A percentile compares a stretch with the other conserved stretches of the same genome.
These are phyloP conservation scores for Cicer arietinum DNA, from an alignment of 306 rosid genomes.

Conservation along the genomic window DNA sequence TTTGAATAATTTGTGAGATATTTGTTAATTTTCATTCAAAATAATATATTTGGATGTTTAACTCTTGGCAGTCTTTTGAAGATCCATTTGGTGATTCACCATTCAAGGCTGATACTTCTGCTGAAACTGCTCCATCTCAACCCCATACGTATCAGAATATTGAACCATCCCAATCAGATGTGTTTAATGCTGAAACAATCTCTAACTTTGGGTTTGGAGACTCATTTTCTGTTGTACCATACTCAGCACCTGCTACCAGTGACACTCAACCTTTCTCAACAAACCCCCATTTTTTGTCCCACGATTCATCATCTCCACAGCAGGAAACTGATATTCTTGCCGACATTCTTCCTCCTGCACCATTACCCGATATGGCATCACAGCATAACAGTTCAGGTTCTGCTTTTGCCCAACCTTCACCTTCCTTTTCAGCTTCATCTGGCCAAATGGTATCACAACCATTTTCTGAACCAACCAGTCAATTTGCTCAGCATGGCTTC, in stretches of 20 bases:
- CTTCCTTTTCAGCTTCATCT: constrained; percentile 49
- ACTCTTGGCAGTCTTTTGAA: constrained; percentile 66
- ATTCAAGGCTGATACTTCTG: constrained; percentile 76
- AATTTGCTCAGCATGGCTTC: constrained; percentile 39
- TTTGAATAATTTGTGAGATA: constrained; percentile 26
- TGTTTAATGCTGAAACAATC: constrained; percentile 49
- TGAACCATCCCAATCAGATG: constrained; percentile 55
- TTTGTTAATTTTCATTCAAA: constrained; percentile 24
- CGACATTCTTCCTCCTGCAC: constrained; percentile 84
- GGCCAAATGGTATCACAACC: constrained; percentile 45
- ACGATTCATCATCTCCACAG: constrained; percentile 53
- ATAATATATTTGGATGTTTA: constrained; percentile 36
- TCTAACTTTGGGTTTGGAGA: constrained; percentile 67
- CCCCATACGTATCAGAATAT: constrained; percentile 52
- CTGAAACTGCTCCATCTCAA: constrained; percentile 57
- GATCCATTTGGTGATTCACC: constrained; percentile 96
- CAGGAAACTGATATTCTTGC: constrained; percentile 76
- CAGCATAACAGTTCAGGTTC: constrained; percentile 57
- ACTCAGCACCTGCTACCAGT: constrained; percentile 51
- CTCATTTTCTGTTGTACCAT: constrained; percentile 67
- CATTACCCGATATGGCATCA: constrained; percentile 54
- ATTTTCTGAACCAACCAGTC: constrained; percentile 47
- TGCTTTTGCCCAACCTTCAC: constrained; percentile 51
- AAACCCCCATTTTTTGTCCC: constrained; percentile 57
- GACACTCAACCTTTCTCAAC: constrained; percentile 59